Evolutionary conservation across 805 yeast species (phyloP).

Genomic region (Pichia cabralensis): DNA sequence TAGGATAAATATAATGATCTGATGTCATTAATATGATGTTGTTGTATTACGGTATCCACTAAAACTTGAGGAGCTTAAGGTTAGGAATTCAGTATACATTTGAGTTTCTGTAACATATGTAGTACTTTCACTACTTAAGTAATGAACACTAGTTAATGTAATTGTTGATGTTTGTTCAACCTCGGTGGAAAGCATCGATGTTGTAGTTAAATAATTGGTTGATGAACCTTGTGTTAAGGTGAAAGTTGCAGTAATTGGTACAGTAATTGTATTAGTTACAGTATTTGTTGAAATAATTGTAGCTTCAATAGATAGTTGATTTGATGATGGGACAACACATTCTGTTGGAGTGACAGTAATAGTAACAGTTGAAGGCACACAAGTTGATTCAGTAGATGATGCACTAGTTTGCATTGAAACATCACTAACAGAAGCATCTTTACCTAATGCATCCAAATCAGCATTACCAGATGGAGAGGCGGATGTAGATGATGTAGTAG

Average conservation of each 20-base stretch:
- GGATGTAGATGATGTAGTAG: slow-evolving; percentile 5
- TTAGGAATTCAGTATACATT: background rate
- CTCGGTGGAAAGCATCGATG: slow-evolving; percentile 22
- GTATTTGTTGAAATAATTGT: slow-evolving; percentile 9
- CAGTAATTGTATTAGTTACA: slow-evolving; percentile 17
- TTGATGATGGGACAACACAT: slow-evolving; percentile 7
- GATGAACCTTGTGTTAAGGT: slow-evolving; percentile 24
- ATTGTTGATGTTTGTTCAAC: slow-evolving; percentile 11
- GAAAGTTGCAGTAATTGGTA: slow-evolving; percentile 25
- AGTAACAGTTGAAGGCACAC: slow-evolving; percentile 19
- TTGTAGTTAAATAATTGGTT: slow-evolving; percentile 20
- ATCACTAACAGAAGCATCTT: slow-evolving; percentile 6
- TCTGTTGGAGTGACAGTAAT: slow-evolving; percentile 15
- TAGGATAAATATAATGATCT: too few species aligned
- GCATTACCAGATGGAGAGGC: slow-evolving; percentile 2
- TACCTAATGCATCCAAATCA: slow-evolving; percentile 3
- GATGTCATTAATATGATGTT: too few species aligned
- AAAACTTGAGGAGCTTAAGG: too few species aligned
- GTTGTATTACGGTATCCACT: too few species aligned
- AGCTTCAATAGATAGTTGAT: slow-evolving; percentile 4
- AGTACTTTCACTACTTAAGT: background rate
- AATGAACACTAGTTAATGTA: background rate
- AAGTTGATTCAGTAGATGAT: background rate
- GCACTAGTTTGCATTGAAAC: slow-evolving; percentile 4
- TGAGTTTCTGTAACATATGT: background rate